phyloP scores from a whole-genome alignment of 176 grass and related monocot genomes.

The Saccharum spontaneum region DNA sequence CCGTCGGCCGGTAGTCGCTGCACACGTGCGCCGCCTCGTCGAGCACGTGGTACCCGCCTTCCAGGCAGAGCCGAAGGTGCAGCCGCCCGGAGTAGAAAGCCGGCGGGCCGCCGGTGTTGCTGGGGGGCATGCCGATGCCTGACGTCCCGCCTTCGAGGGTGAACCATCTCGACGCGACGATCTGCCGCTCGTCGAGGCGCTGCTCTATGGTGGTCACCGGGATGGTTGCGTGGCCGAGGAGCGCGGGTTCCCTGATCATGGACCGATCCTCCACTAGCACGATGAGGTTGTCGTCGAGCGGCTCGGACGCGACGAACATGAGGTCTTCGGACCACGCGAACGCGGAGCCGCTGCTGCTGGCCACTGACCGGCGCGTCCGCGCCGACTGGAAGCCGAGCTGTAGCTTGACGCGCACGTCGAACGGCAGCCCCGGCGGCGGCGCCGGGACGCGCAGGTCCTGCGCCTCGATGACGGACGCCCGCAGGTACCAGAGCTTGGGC shows the following conservation, averaged over 20 bases:
- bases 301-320: conserved; percentile 85
- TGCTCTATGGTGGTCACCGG: conserved; percentile 67
- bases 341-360: conserved; percentile 64
- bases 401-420: conserved; percentile 83
- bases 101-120: not conserved
- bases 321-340: conserved; percentile 93
- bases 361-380: conserved; percentile 70
- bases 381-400: conserved; percentile 84
- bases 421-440: conserved; percentile 52
- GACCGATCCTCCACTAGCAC: conserved; percentile 85
- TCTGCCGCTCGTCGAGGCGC: conserved; percentile 80
- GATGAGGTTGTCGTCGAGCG: conserved; percentile 61
- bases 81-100: conserved; percentile 74
- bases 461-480: conserved; percentile 78
- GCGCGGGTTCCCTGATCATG: conserved; percentile 59
- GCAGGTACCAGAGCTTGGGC: conserved; percentile 95
- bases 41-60: conserved; percentile 92
- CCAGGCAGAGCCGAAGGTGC: conserved; percentile 75
- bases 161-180: conserved; percentile 70
- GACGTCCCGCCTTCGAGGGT: conserved; percentile 44
- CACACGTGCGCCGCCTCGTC: conserved; percentile 97
- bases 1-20: conserved; percentile 95
- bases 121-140: not conserved
- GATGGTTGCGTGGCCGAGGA: conserved; percentile 62
- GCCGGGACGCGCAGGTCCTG: conserved; percentile 75